phyloP scores from a whole-genome alignment of 225 moss, liverwort and hornwort genomes.

The Anthoceros angustus region DNA sequence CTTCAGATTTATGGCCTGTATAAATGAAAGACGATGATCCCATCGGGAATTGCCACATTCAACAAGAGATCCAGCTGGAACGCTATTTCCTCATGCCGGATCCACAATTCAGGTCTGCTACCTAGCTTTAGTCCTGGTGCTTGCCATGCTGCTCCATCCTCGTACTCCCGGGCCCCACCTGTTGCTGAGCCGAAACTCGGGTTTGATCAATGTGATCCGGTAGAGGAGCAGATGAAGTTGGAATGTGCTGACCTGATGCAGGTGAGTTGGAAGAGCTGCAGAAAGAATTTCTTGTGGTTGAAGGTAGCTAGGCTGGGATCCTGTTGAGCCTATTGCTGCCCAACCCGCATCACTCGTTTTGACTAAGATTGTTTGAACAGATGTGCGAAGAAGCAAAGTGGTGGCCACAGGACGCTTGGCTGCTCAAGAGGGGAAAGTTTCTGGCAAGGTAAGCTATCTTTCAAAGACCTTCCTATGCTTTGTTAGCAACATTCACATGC shows the following conservation, averaged over 20 bases:
- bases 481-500: neutral
- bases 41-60: too few relatives aligned
- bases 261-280: slow-evolving; percentile 55
- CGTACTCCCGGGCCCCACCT: too few relatives aligned
- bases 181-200: too few relatives aligned
- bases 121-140: too few relatives aligned
- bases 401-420: slow-evolving; percentile 65
- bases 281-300: slow-evolving; percentile 47
- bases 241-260: slow-evolving; percentile 14
- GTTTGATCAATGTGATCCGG: neutral
- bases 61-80: too few relatives aligned
- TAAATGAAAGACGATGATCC: too few relatives aligned
- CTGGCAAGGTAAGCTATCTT: slow-evolving; percentile 49
- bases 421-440: slow-evolving; percentile 57
- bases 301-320: slow-evolving; percentile 44
- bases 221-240: neutral
- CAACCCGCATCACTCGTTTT: neutral
- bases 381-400: slow-evolving; percentile 36
- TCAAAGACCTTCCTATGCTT: neutral
- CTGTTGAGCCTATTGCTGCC: neutral
- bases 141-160: too few relatives aligned
- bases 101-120: too few relatives aligned
- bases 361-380: slow-evolving; percentile 20
- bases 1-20: too few relatives aligned
- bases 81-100: too few relatives aligned